Conservation (phyloP, 1,284 basidiomycete genomes). For the Cryptococcus deneoformans region DNA sequence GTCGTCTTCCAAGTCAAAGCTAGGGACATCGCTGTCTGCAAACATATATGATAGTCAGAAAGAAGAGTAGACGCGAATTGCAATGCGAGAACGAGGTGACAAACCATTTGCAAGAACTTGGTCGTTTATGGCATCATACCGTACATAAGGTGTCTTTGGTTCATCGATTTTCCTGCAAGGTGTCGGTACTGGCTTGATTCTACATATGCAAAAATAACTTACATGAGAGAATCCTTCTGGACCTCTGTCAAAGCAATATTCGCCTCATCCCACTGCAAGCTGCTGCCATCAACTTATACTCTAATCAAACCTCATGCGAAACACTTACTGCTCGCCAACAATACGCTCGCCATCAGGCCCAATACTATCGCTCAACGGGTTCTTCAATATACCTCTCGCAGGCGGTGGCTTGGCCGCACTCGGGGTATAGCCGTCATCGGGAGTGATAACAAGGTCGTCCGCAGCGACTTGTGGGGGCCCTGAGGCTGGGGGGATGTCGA, state of each 20-base stretch:
- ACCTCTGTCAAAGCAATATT: constrained; percentile 87
- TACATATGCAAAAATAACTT: constrained; percentile 10
- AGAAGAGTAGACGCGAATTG: not conserved
- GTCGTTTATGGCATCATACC: constrained; percentile 10
- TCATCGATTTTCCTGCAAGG: constrained; percentile 76
- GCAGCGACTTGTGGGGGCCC: constrained; percentile 5
- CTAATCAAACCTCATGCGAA: not conserved
- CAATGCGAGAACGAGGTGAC: constrained; percentile 2
- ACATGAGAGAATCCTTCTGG: constrained; percentile 87
- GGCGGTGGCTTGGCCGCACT: constrained; percentile 34
- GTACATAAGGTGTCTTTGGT: constrained; percentile 59
- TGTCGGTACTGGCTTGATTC: not conserved
- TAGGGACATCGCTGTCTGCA: constrained; percentile 54
- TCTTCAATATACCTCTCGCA: constrained; percentile 46
- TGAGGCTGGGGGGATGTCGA: constrained; percentile 29
- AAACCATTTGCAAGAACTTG: constrained; percentile 62
- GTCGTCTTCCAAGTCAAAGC: constrained; percentile 35
- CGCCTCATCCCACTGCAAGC: constrained; percentile 86
- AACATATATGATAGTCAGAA: constrained; percentile 27
- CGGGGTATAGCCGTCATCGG: constrained; percentile 7
- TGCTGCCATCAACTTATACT: constrained; percentile 22
- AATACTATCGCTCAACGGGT: constrained; percentile 14
- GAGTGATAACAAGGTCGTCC: constrained; percentile 10
- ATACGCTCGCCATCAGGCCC: constrained; percentile 8
- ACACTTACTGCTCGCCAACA: constrained; percentile 20